phyloP scores from a whole-genome alignment of 257 asterid genomes.

The Primulina huaijiensis region DNA sequence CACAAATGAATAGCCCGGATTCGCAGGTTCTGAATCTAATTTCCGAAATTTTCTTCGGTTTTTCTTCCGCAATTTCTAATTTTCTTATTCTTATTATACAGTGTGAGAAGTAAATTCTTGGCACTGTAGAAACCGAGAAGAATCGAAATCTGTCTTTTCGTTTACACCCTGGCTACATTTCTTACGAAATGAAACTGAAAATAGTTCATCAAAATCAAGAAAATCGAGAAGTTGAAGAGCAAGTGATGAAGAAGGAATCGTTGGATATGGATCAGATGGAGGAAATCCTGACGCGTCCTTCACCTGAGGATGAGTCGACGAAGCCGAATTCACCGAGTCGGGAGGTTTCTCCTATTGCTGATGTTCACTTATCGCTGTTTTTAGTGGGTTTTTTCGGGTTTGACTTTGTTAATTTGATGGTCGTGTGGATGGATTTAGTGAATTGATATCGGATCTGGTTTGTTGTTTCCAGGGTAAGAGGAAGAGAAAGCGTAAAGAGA shows the following conservation, averaged over 20 bases:
- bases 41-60: no score
- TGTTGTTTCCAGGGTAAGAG: conserved; percentile 55
- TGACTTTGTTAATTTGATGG: neutral
- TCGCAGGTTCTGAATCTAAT: no score
- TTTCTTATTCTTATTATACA: no score
- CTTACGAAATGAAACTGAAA: conserved; percentile 42
- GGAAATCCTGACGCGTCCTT: neutral
- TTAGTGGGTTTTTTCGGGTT: conserved; percentile 17
- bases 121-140: neutral
- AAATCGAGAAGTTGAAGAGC: conserved; percentile 28
- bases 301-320: conserved; percentile 13
- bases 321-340: conserved; percentile 18
- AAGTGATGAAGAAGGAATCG: conserved; percentile 24
- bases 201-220: conserved; percentile 48
- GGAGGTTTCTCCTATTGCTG: conserved; percentile 21
- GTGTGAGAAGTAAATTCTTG: neutral
- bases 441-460: conserved; percentile 41
- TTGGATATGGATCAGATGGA: conserved; percentile 22
- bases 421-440: neutral
- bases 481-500: conserved; percentile 67
- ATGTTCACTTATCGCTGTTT: conserved; percentile 6
- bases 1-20: no score
- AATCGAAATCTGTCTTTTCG: neutral
- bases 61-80: no score
- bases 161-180: conserved; percentile 5